Conservation (phyloP, 768 basidiomycete genomes). For the Suillus bovinus region DNA sequence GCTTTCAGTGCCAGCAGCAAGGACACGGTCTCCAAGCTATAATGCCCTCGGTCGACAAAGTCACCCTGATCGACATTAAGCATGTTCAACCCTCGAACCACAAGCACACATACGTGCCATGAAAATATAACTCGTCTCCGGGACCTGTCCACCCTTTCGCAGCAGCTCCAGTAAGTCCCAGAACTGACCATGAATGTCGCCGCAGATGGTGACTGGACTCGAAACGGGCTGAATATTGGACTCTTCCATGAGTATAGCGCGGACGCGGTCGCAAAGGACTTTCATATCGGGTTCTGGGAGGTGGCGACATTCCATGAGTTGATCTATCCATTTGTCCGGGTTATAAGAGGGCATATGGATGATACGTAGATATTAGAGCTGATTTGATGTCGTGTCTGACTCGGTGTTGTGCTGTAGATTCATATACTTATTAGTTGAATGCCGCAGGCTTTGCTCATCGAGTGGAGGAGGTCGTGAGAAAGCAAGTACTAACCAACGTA, state of each 20-base stretch:
- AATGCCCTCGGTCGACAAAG: slow-evolving; percentile 96
- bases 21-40: slow-evolving; percentile 93
- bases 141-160: slow-evolving; percentile 81
- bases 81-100: slow-evolving; percentile 19
- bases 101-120: slow-evolving; percentile 74
- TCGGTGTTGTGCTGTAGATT: background rate
- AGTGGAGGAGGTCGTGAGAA: background rate
- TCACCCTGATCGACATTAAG: slow-evolving; percentile 69
- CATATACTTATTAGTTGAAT: too few relatives aligned
- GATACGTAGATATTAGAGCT: background rate
- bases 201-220: slow-evolving; percentile 92
- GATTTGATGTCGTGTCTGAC: background rate
- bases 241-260: slow-evolving; percentile 90
- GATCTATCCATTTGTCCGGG: slow-evolving; percentile 85
- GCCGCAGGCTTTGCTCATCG: background rate
- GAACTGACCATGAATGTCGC: slow-evolving; percentile 97
- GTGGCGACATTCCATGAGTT: slow-evolving; percentile 83
- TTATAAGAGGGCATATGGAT: slow-evolving; percentile 36
- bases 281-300: slow-evolving; percentile 94
- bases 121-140: slow-evolving; percentile 92
- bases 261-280: slow-evolving; percentile 85
- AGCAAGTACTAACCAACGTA: background rate
- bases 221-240: slow-evolving; percentile 97
- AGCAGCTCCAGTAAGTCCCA: slow-evolving; percentile 94
- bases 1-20: slow-evolving; percentile 88